phyloP scores from a whole-genome alignment of 345 rosid genomes.

The Adansonia digitata region DNA sequence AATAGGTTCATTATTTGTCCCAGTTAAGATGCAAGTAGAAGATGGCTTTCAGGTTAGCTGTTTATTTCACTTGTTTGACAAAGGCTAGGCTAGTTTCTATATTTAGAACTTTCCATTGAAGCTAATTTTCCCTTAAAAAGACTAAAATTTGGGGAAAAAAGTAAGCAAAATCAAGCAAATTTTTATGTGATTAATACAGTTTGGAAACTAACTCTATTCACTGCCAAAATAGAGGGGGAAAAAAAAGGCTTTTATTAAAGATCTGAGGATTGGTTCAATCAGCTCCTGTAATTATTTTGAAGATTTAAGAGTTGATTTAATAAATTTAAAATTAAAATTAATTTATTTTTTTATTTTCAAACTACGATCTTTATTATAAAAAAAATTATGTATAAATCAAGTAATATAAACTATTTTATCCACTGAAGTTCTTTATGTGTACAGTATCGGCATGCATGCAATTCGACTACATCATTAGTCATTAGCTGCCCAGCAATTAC shows the following conservation, averaged over 20 bases:
- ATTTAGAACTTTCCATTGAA: background rate
- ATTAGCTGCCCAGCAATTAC: background rate
- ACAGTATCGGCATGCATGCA: background rate
- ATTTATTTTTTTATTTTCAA: too few relatives aligned
- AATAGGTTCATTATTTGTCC: background rate
- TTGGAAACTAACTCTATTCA: background rate
- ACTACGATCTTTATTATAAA: too few relatives aligned
- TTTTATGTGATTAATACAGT: background rate
- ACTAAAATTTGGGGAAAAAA: background rate
- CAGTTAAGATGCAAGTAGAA: conserved; percentile 6
- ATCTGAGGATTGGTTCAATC: too few relatives aligned
- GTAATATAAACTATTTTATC: background rate
- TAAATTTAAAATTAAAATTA: too few relatives aligned
- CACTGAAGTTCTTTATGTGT: background rate
- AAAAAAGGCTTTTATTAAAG: too few relatives aligned
- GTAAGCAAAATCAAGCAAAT: background rate
- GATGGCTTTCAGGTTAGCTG: background rate
- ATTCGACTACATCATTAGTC: background rate
- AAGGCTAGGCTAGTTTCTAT: background rate
- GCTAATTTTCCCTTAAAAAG: background rate
- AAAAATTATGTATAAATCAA: background rate
- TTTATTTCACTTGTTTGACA: background rate
- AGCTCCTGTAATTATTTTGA: too few relatives aligned
- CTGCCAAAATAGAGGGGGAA: background rate
- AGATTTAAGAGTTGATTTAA: too few relatives aligned